Percentiles rank a stretch among this genome's conserved stretches.
These are phyloP conservation scores for Discostella pseudostelligera DNA, from an alignment of 108 stramenopile genomes.

Conservation along the genomic window DNA sequence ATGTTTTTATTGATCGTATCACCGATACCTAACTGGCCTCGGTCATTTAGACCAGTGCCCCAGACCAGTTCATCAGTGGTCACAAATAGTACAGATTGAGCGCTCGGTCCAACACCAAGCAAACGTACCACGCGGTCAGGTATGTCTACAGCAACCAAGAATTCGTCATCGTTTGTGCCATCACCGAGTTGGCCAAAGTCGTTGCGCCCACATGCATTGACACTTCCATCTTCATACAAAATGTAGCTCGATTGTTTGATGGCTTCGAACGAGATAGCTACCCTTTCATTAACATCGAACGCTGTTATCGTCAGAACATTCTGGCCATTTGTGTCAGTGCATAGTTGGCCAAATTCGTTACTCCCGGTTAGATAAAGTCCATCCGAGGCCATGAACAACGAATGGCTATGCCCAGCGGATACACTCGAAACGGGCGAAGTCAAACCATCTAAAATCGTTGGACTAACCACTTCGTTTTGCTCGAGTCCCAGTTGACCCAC, in stretches of 20 bases:
- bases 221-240: slow-evolving; percentile 31
- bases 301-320: slow-evolving; percentile 10
- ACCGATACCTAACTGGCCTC: slow-evolving; percentile 9
- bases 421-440: slow-evolving; percentile 19
- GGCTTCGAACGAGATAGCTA: slow-evolving; percentile 13
- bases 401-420: slow-evolving; percentile 42
- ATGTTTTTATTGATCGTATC: slow-evolving; percentile 1
- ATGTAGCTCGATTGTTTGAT: slow-evolving; percentile 29
- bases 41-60: slow-evolving; percentile 5
- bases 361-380: slow-evolving; percentile 46
- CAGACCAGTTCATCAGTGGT: slow-evolving; percentile 2
- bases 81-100: slow-evolving; percentile 25
- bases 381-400: slow-evolving; percentile 22
- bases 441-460: slow-evolving; percentile 6
- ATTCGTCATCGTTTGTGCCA: slow-evolving; percentile 19
- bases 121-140: slow-evolving; percentile 5
- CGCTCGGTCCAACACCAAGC: slow-evolving; percentile 24
- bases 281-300: slow-evolving; percentile 11
- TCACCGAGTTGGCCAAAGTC: slow-evolving; percentile 40
- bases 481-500: slow-evolving; percentile 50
- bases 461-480: slow-evolving; percentile 5
- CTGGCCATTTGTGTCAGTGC: slow-evolving; percentile 22
- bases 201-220: slow-evolving; percentile 46
- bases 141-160: slow-evolving; percentile 7
- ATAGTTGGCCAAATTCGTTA: slow-evolving; percentile 44